Evolutionary conservation across 1,139 yeast species (phyloP).

Genomic region (Kodamaea ohmeri): DNA sequence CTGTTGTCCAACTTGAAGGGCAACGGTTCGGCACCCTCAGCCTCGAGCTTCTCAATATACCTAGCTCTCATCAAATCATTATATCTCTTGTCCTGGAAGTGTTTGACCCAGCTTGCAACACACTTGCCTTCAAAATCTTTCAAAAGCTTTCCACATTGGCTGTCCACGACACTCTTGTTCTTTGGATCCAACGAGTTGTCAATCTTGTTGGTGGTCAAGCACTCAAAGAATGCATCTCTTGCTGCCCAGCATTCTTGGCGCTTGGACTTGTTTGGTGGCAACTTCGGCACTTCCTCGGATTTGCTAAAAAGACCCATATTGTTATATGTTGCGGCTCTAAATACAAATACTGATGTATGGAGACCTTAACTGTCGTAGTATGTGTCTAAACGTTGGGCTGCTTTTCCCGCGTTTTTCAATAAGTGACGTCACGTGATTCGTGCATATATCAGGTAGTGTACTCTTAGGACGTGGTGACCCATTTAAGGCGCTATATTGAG

Average conservation of each 20-base stretch:
- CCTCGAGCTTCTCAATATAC: conserved; percentile 42
- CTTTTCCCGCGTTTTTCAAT: background rate
- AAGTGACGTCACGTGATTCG: background rate
- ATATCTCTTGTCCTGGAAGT: conserved; percentile 47
- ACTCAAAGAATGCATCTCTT: conserved; percentile 42
- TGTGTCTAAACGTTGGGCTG: no score
- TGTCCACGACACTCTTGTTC: conserved; percentile 30
- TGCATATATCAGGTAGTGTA: no score
- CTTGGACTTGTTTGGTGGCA: conserved; percentile 42
- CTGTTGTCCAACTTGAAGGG: conserved; percentile 42
- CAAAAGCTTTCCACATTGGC: conserved; percentile 36
- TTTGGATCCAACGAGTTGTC: conserved; percentile 46
- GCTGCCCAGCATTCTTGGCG: conserved; percentile 46
- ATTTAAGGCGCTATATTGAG: no score
- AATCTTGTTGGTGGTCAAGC: conserved; percentile 38
- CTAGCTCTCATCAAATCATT: conserved; percentile 42
- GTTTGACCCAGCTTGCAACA: conserved; percentile 46
- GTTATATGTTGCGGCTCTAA: no score
- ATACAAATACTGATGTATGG: no score
- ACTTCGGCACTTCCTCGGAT: conserved; percentile 24
- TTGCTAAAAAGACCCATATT: conserved; percentile 39
- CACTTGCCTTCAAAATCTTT: conserved; percentile 39
- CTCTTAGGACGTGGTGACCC: no score
- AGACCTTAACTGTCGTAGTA: no score
- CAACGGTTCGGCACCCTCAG: conserved; percentile 48